Evolutionary conservation across 2,329 filamentous ascomycete species (phyloP), one percentile per base, ranked within the genome.

Genomic region (Pseudogymnoascus sp.): DNA sequence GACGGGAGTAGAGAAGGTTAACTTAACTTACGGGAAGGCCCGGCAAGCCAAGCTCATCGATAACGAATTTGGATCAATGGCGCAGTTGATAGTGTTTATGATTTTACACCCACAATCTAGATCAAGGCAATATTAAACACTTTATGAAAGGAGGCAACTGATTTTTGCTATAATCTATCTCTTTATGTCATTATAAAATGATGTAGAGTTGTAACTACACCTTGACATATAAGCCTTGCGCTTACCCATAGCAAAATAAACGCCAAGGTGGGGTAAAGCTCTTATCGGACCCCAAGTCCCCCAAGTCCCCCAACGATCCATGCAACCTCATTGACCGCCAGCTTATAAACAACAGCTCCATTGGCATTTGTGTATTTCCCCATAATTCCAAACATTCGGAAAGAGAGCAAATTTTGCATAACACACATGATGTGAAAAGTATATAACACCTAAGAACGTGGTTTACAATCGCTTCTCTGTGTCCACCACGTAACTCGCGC

Each of bases 1-100:
- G 62, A 21, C 17, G 62, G 62, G 59, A 63, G 63, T 29, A 61
- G 60, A 63, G 60, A 58, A 7, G 51, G 63, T 31, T 60, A 60
- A 51, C 58, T 29, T 29, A 38, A 38, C 4, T 41, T 25, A 6
- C 63, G 31, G 41, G 29, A 33, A 55, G 48, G 48, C 29, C 48
- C 48, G 29, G 48, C 48, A 55, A 55, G 48, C 29, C 48, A 35
- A 55, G 29, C 35, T 55, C 31, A 51, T 12, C 27, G 48, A 55
- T 35, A 55, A 55, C 44, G 25, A 55, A n/a, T 21, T 55, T 21
- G 48, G 29, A 33, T 33, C 29, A 55, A 33, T 5, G 12, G 15
- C 42, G 27, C 3, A 29, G 42, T 2, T 48, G 44, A 15, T 8
- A 8, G 44, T 9, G 25, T 7, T 3, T 48, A 29, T 48, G 13